Evolutionary conservation across 2,329 filamentous ascomycete species (phyloP).

Genomic region (Dryadomyces sulphureus): DNA sequence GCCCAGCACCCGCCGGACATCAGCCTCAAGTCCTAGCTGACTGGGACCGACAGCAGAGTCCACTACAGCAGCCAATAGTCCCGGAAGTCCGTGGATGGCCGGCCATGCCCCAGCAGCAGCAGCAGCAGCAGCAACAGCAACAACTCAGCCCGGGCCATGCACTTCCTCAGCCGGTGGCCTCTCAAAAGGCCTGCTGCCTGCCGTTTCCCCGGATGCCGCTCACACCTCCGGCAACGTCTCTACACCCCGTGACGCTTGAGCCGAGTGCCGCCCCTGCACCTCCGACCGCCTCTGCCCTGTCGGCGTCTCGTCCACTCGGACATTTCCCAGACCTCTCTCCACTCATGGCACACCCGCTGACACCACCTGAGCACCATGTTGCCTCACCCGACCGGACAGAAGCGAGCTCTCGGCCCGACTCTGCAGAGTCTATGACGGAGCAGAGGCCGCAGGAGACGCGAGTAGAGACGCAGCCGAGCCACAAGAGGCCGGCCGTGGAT

Average conservation of each 20-base stretch:
- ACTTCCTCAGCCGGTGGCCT: too few species aligned
- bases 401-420: neutral
- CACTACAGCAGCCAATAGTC: neutral
- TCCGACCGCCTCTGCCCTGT: neutral
- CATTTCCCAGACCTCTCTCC: neutral
- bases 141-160: neutral
- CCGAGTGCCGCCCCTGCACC: neutral
- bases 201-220: neutral
- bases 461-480: neutral
- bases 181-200: too few species aligned
- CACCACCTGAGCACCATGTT: neutral
- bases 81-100: neutral
- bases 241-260: neutral
- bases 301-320: neutral
- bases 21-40: neutral
- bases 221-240: neutral
- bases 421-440: neutral
- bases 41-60: neutral
- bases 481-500: neutral
- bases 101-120: neutral
- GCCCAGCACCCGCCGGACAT: neutral
- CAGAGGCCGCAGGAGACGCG: neutral
- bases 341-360: neutral
- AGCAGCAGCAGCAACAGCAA: too few species aligned
- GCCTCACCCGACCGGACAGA: neutral